Evolutionary conservation across 345 rosid species (phyloP).

Genomic region (Stellera chamaejasme): DNA sequence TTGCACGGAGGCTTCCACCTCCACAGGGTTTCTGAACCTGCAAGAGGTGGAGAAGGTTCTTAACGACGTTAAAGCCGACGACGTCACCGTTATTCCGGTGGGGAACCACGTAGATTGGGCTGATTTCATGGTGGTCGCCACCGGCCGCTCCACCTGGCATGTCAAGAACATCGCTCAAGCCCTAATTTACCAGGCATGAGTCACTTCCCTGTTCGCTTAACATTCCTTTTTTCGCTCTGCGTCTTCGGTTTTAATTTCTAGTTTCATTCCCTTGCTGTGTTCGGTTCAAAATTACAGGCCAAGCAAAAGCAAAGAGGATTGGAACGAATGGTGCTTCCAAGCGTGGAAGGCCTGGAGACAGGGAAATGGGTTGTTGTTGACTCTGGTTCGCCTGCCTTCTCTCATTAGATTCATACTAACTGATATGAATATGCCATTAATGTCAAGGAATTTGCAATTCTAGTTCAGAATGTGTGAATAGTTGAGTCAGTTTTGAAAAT

Average conservation of each 20-base stretch:
- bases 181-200: slow-evolving; percentile 48
- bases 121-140: slow-evolving; percentile 72
- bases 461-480: too few relatives aligned
- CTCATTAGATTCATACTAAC: neutral
- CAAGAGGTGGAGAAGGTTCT: slow-evolving; percentile 73
- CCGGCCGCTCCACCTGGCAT: slow-evolving; percentile 90
- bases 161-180: slow-evolving; percentile 85
- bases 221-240: neutral
- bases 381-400: slow-evolving; percentile 44
- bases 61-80: slow-evolving; percentile 66
- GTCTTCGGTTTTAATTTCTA: neutral
- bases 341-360: slow-evolving; percentile 58
- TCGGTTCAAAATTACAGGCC: slow-evolving; percentile 36
- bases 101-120: slow-evolving; percentile 50
- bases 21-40: slow-evolving; percentile 33
- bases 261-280: slow-evolving; percentile 1
- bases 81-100: slow-evolving; percentile 63
- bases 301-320: slow-evolving; percentile 85
- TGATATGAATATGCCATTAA: too few relatives aligned
- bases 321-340: slow-evolving; percentile 44
- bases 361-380: slow-evolving; percentile 88
- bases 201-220: neutral
- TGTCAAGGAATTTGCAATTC: too few relatives aligned
- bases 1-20: neutral
- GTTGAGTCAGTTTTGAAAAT: too few relatives aligned